Base-by-base conservation (phyloP, 768 basidiomycete genomes). In the Hygrophorus pudorinus region DNA sequence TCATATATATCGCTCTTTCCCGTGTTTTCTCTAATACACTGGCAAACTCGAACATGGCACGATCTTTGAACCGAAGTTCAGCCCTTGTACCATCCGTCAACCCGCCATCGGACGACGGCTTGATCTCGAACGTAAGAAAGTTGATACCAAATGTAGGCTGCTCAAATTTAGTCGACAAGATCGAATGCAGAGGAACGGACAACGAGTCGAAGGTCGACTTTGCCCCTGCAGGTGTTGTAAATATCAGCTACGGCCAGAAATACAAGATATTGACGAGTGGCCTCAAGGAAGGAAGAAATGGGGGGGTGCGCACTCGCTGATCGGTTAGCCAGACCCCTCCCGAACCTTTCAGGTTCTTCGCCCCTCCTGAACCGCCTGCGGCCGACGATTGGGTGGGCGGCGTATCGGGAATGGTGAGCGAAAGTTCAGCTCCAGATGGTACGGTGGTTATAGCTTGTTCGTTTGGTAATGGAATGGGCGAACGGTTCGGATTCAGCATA, bases 1-100 rank as follows among this genome's bases (percentile, higher is more conserved):
- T 79, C 85, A 86, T 85, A 52, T 80, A 85, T 41, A 85, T 75
- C 12, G 77, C 77, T 38, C 74, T 66, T 63, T 88, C 85, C 41
- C 85, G 73, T 28, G 82, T 76, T 68, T 88, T 88, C 64, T 85
- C 84, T 42, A 90, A 61, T 18, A 76, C 59, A 38, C 72, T 75
- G 30, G 81, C 76, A 52, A 90, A 90, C 56, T 78, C 69, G 54
- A 86, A 85, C 67, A 87, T 76, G 10, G 76, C 73, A 35, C 72
- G 67, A 56, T 84, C 72, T 57, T 72, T 75, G 57, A 85, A 73
- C 44, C 85, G 73, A 32, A 88, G 63, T 59, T 87, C 83, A 2
- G 72, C 74, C 41, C 60, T 72, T 11, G 82, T 81, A 1, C 81
- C 82, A 1, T 72, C 62, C 0, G 73, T 72, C 30, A 88, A 64